Base-by-base conservation (phyloP, 805 yeast species). In the Blastobotrys attinorum region DNA sequence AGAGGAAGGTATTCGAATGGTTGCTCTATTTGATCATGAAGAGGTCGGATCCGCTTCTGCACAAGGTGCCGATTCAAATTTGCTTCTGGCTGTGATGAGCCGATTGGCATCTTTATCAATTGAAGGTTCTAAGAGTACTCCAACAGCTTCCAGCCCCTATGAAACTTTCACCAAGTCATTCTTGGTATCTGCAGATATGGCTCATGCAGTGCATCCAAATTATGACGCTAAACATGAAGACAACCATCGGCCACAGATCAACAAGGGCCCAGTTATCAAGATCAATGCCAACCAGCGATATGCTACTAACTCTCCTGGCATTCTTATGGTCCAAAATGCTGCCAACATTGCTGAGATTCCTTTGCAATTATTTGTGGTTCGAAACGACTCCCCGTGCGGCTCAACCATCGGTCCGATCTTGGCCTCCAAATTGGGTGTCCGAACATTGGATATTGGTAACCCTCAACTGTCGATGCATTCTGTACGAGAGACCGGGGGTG, bases 141-240 rank as follows among this genome's bases (percentile, higher is more conserved):
- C 63, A 27, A 50, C 60, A 3, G 39, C 47, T 10, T 38, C 51
- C 5, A 42, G 46, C 20, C 42, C 51, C 21, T 59, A 44, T 38
- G 55, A 57, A 46, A 58, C 63, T 1, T 45, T 56, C 35, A 54
- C 64, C 7, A 81, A 81, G 60, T 87, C 97, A 1, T 89, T 92
- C 63, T 73, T 90, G 53, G 63, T 92, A 37, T 89, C 97, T 0
- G 85, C 96, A 0, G 98, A 90, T 62, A 92, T 88, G 79, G 96
- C 97, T 1, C 98, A 90, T 60, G 97, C 96, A 25, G 83, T 90
- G 31, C 96, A 90, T 62, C 98, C 98, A 46, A 90, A 90, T 63
- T 90, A 90, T 62, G 66, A 76, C 3, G 74, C 72, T 42, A 76
- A 76, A 54, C 83, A 92, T 64, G 97, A 92, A 60, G 60, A 76